These are phyloP conservation scores for Cenchrus purpureus DNA, from an alignment of 176 grass and related monocot genomes.

Conservation along the genomic window DNA sequence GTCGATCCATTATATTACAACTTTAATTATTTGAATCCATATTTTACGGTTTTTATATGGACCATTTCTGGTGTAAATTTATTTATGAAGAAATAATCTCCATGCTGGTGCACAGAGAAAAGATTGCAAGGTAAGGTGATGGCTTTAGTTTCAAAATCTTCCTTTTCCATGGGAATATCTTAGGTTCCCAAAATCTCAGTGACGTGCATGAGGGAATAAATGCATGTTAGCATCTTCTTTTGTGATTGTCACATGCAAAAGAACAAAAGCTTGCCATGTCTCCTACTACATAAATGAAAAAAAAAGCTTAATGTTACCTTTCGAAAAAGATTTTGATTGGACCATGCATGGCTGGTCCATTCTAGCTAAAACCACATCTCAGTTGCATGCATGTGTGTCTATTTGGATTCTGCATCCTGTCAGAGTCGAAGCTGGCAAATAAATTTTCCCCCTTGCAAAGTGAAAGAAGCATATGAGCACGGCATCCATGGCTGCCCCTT, in stretches of 20 bases:
- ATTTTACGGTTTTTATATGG: background rate
- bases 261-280: conserved; percentile 46
- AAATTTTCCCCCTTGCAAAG: background rate
- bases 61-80: background rate
- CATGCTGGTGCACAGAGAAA: background rate
- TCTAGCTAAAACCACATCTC: conserved; percentile 1
- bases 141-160: conserved; percentile 47
- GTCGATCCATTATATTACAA: conserved; percentile 26
- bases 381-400: conserved; percentile 30
- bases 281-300: conserved; percentile 24
- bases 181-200: conserved; percentile 37
- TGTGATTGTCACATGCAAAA: conserved; percentile 54
- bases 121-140: background rate
- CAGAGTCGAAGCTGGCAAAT: conserved; percentile 25
- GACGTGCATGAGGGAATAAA: conserved; percentile 39
- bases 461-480: background rate
- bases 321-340: conserved; percentile 44
- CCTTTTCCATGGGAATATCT: conserved; percentile 38
- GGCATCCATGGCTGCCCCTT: background rate
- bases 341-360: conserved; percentile 32
- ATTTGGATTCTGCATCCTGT: conserved; percentile 33
- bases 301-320: conserved; percentile 47
- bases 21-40: background rate
- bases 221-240: conserved; percentile 30
- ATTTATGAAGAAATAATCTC: conserved; percentile 22